These are phyloP conservation scores for Brettanomyces sp. DNA, from an alignment of 805 yeast species.

Conservation along the genomic window DNA sequence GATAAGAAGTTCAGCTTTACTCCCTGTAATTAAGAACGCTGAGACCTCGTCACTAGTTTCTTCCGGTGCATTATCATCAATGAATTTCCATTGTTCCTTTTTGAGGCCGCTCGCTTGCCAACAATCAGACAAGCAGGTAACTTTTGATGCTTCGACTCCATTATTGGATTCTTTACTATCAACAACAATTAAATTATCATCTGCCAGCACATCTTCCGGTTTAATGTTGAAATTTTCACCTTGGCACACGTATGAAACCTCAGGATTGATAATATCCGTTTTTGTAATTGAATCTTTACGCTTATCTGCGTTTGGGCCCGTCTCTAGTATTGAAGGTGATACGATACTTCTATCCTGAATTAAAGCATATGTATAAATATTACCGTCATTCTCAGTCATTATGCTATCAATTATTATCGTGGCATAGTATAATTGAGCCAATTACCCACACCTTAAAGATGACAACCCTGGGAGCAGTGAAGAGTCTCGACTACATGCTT, in stretches of 20 bases:
- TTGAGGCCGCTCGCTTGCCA: conserved; percentile 6
- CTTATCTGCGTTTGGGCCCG: background rate
- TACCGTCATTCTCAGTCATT: too few relatives aligned
- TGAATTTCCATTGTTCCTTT: conserved; percentile 6
- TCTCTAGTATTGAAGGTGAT: background rate
- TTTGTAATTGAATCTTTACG: background rate
- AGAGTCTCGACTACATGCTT: too few relatives aligned
- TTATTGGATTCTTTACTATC: background rate
- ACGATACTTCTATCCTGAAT: background rate
- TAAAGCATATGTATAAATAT: background rate
- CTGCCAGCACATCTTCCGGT: background rate
- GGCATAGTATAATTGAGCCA: too few relatives aligned
- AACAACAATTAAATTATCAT: conserved; percentile 1
- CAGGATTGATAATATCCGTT: background rate
- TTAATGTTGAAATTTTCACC: background rate
- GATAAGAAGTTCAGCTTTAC: conserved; percentile 15
- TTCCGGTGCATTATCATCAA: conserved; percentile 2
- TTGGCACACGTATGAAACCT: background rate
- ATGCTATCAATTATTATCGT: too few relatives aligned
- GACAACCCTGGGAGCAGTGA: too few relatives aligned
- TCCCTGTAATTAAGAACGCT: conserved; percentile 9
- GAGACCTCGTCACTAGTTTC: background rate
- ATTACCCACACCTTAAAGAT: too few relatives aligned
- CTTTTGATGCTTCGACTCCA: background rate
- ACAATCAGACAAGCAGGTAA: conserved; percentile 5